phyloP scores from a whole-genome alignment of 805 yeast genomes.

The Yamadazyma laniorum region DNA sequence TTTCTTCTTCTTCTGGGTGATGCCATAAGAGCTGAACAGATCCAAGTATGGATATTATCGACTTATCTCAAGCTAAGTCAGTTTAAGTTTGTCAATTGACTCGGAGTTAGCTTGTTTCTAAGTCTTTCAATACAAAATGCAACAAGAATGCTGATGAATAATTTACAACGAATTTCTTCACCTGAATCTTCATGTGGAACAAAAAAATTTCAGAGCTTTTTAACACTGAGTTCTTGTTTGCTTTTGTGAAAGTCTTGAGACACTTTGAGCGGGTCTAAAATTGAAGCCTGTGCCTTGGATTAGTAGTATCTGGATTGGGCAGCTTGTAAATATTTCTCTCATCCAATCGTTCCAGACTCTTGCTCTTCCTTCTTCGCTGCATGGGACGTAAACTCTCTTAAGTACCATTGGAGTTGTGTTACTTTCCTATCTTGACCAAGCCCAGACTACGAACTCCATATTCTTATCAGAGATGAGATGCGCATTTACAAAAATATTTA shows the following conservation, averaged over 20 bases:
- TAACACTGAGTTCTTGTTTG: conserved; percentile 52
- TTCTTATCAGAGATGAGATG: conserved; percentile 7
- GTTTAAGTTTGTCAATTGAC: background rate
- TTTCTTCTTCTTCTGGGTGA: background rate
- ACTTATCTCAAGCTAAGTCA: background rate
- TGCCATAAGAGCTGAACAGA: too few species aligned
- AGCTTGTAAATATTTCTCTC: too few species aligned
- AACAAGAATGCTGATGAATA: conserved; percentile 30
- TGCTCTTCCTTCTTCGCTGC: too few species aligned
- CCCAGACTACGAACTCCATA: too few species aligned
- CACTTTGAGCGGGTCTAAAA: conserved; percentile 1
- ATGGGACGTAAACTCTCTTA: too few species aligned
- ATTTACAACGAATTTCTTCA: conserved; percentile 62
- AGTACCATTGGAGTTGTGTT: too few species aligned
- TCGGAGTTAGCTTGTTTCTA: conserved; percentile 2
- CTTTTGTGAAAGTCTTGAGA: conserved; percentile 7
- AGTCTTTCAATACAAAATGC: conserved; percentile 3
- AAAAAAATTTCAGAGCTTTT: conserved; percentile 62
- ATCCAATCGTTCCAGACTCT: too few species aligned
- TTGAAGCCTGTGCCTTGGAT: too few species aligned
- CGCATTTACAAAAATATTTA: conserved; percentile 1
- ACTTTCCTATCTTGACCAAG: too few species aligned
- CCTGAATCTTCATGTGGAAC: conserved; percentile 61
- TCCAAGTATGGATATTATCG: too few species aligned
- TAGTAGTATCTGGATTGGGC: too few species aligned